Evolutionary conservation across 371 early-diverging fungal genomes (phyloP).

Genomic region (Syncephalastrum monosporum): DNA sequence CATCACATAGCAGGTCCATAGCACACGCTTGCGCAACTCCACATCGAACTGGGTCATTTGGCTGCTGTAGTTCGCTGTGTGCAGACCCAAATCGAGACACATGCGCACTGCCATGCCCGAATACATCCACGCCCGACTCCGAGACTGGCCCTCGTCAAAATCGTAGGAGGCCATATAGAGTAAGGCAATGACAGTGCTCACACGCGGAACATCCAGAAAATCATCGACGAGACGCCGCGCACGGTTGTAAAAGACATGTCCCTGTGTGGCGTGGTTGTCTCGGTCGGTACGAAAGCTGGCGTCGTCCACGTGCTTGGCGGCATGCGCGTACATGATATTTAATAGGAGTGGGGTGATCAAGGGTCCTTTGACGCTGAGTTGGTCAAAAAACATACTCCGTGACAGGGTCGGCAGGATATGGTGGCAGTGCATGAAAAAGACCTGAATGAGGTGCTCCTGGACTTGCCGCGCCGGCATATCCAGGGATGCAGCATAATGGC

Average conservation of each 20-base stretch:
- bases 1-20: conserved; percentile 49
- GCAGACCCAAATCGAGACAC: conserved; percentile 43
- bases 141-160: conserved; percentile 1
- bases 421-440: conserved; percentile 37
- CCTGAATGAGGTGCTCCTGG: conserved; percentile 34
- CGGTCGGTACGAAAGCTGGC: conserved; percentile 19
- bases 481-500: conserved; percentile 25
- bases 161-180: conserved; percentile 39
- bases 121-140: conserved; percentile 46
- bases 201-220: conserved; percentile 44
- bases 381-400: conserved; percentile 40
- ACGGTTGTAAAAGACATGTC: conserved; percentile 28
- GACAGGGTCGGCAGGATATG: conserved; percentile 27
- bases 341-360: conserved; percentile 41
- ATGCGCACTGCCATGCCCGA: conserved; percentile 44
- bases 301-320: conserved; percentile 25
- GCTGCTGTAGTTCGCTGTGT: conserved; percentile 34
- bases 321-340: conserved; percentile 45
- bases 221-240: conserved; percentile 43
- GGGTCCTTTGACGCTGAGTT: conserved; percentile 36
- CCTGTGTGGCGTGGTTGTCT: conserved; percentile 3
- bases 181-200: conserved; percentile 45
- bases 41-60: conserved; percentile 45
- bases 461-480: conserved; percentile 23
- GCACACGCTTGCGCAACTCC: conserved; percentile 37